These are phyloP conservation scores for Kodamaea fungicola DNA, from an alignment of 1,139 yeast genomes.

Conservation along the genomic window DNA sequence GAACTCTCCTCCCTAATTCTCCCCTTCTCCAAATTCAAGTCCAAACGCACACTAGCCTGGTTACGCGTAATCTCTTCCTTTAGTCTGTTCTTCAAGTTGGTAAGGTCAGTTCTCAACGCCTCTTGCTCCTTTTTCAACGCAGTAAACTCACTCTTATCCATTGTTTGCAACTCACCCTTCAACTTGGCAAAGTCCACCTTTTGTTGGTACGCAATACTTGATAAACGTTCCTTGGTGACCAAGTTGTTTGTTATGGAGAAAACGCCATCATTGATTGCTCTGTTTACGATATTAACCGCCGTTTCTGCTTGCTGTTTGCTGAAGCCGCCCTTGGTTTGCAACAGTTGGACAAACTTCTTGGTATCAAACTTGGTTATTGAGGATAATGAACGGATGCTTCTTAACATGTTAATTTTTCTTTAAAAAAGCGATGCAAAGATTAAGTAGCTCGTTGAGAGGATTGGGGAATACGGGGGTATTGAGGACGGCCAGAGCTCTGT, in stretches of 20 bases:
- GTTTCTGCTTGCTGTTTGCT: conserved; percentile 74
- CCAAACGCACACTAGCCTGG: conserved; percentile 86
- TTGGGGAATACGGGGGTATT: too few relatives aligned
- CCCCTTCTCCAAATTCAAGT: conserved; percentile 89
- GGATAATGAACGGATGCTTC: conserved; percentile 10
- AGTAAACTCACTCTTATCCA: conserved; percentile 84
- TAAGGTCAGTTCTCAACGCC: conserved; percentile 76
- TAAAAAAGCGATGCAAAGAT: too few relatives aligned
- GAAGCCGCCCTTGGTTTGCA: conserved; percentile 69
- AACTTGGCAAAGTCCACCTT: conserved; percentile 94
- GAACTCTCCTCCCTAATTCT: conserved; percentile 92
- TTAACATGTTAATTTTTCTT: too few relatives aligned
- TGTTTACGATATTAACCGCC: conserved; percentile 70
- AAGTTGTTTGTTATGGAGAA: conserved; percentile 69
- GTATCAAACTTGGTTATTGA: conserved; percentile 68
- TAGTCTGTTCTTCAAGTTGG: conserved; percentile 77
- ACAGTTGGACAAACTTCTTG: conserved; percentile 64
- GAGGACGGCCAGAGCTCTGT: not conserved
- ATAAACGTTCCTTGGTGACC: conserved; percentile 76
- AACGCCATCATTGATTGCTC: conserved; percentile 81
- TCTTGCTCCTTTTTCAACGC: conserved; percentile 85
- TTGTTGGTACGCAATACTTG: conserved; percentile 88
- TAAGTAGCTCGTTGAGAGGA: too few relatives aligned
- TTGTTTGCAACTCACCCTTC: conserved; percentile 83
- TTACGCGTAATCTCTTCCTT: conserved; percentile 91